Conservation (phyloP, 1,284 basidiomycete genomes). For the Bjerkandera adusta region DNA sequence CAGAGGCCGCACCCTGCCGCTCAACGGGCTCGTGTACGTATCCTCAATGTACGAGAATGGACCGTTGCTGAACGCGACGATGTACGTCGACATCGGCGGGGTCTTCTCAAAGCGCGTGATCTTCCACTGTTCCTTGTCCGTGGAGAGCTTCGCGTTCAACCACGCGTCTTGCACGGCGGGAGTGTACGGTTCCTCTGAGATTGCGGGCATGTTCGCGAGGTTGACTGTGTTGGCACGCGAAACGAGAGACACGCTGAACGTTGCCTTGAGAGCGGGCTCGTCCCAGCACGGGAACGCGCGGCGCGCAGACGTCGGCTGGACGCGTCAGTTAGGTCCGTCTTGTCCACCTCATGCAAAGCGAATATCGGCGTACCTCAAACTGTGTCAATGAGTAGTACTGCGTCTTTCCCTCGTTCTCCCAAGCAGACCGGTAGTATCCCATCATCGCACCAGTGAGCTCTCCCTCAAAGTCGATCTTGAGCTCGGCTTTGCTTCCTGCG, state of each 20-base stretch:
- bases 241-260: conserved; percentile 81
- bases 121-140: conserved; percentile 62
- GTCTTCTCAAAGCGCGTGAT: conserved; percentile 78
- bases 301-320: conserved; percentile 84
- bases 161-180: conserved; percentile 19
- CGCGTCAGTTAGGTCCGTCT: not conserved
- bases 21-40: conserved; percentile 80
- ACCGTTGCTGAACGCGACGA: conserved; percentile 91
- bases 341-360: not conserved
- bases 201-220: conserved; percentile 85
- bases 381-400: conserved; percentile 81
- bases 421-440: conserved; percentile 68
- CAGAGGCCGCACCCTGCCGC: conserved; percentile 80
- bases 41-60: conserved; percentile 74
- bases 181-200: conserved; percentile 48
- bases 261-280: conserved; percentile 91
- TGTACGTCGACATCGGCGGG: conserved; percentile 87
- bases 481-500: conserved; percentile 59
- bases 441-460: conserved; percentile 68
- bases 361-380: conserved; percentile 54
- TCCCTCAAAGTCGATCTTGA: conserved; percentile 64
- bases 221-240: conserved; percentile 77
- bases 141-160: conserved; percentile 24
- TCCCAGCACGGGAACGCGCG: conserved; percentile 90
- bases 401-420: conserved; percentile 54